Base-by-base conservation (phyloP, 345 rosid species). In the Alliaria petiolata region DNA sequence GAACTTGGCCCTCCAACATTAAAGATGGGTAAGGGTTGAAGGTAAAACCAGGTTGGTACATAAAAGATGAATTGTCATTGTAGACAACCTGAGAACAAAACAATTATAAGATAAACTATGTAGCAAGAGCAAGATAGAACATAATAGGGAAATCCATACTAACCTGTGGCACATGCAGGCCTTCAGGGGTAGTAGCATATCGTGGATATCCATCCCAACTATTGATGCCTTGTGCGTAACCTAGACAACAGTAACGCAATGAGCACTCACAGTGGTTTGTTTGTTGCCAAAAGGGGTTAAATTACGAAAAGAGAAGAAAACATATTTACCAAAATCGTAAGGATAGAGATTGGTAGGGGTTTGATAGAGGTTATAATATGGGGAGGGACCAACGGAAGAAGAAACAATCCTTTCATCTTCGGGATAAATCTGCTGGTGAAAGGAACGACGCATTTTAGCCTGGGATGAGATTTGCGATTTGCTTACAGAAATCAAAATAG, bases 1-100 rank as follows among this genome's bases (percentile, higher is more conserved):
- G 85, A 17, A 87, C 58, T 54, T 85, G 93, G 26, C 88, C 85
- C 0, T 87, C 93, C 63, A 85, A 38, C 86, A 84, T 75, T 25
- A 87, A 15, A 61, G 92, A 76, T 35, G 84, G 81, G 60, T 82
- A 54, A 59, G 90, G 88, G 68, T 76, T 84, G 65, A 70, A 85
- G 53, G 81, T 76, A 75, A 54, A 87, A 20, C 85, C 83, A 59
- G 93, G 76, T 19, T 79, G 88, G 76, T 76, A 80, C 79, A 84
- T 33, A 59, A 81, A 54, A 35, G 93, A 80, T 9, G 85, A 38
- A 28, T 75, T 85, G 15, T 84, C 93, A 81, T 68, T 80, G 83
- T 83, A 85, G 19, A 85, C 77, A 58, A 85, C 81, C 93, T 87
- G 80, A 67, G 42, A 69, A 16, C 0, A 42, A 56, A 62, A 43